phyloP scores from a whole-genome alignment of 108 stramenopile genomes.

The Epithemia pelagica region DNA sequence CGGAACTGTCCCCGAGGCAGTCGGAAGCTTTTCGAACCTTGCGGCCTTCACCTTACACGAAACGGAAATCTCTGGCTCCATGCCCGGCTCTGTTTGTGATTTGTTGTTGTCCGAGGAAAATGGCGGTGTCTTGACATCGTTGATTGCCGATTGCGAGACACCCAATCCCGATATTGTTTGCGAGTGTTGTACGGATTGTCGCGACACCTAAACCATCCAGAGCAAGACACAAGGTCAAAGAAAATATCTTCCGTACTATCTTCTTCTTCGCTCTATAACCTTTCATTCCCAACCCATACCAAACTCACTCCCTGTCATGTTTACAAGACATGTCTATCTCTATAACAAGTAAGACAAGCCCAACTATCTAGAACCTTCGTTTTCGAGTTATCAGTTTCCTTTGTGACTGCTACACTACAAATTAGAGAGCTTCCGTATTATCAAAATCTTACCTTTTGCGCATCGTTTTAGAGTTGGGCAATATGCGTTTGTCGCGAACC shows the following conservation, averaged over 20 bases:
- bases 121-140: slow-evolving; percentile 11
- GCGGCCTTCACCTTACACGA: slow-evolving; percentile 34
- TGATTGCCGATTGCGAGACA: slow-evolving; percentile 35
- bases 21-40: slow-evolving; percentile 39
- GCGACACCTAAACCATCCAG: slow-evolving; percentile 1
- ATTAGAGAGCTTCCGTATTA: too few relatives aligned
- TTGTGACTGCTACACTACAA: too few relatives aligned
- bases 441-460: too few relatives aligned
- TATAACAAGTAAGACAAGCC: too few relatives aligned
- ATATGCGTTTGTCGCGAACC: slow-evolving; percentile 21
- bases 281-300: too few relatives aligned
- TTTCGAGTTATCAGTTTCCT: too few relatives aligned
- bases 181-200: slow-evolving; percentile 36
- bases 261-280: too few relatives aligned
- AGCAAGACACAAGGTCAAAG: not conserved
- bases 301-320: too few relatives aligned
- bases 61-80: slow-evolving; percentile 25
- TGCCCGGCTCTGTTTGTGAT: slow-evolving; percentile 36
- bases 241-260: too few relatives aligned
- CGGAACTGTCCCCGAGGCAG: slow-evolving; percentile 37
- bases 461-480: too few relatives aligned
- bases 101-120: slow-evolving; percentile 4
- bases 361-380: too few relatives aligned
- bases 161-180: slow-evolving; percentile 26
- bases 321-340: too few relatives aligned